phyloP scores from a whole-genome alignment of 371 early-diverging fungal species.

The Thermomucor indicae-seudaticae region DNA sequence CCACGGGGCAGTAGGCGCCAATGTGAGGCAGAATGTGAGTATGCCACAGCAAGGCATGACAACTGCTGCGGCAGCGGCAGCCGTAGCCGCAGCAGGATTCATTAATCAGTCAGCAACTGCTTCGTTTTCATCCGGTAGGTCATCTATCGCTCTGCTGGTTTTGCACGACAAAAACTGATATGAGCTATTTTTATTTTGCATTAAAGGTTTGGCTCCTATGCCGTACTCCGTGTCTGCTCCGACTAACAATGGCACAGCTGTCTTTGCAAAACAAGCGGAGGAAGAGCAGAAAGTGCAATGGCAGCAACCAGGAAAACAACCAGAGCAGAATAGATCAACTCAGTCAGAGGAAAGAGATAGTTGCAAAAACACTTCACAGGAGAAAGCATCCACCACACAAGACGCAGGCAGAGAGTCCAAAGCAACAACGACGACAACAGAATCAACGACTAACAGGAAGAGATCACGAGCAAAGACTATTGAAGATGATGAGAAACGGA shows the following conservation, averaged over 20 bases:
- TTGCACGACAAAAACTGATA: too few relatives aligned
- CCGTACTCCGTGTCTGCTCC: too few relatives aligned
- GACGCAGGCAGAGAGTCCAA: neutral
- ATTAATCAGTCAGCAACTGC: neutral
- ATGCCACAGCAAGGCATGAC: neutral
- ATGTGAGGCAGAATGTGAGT: too few relatives aligned
- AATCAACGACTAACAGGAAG: slow-evolving; percentile 16
- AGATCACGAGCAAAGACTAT: slow-evolving; percentile 23
- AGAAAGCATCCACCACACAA: neutral
- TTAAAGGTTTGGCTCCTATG: too few relatives aligned
- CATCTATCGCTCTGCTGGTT: too few relatives aligned
- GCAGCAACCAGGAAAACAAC: too few relatives aligned
- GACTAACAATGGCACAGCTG: too few relatives aligned
- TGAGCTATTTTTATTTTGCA: too few relatives aligned
- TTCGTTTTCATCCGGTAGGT: too few relatives aligned
- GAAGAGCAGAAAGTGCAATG: too few relatives aligned
- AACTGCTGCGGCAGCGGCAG: slow-evolving; percentile 3
- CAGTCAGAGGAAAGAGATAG: neutral
- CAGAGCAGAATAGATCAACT: too few relatives aligned
- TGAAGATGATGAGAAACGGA: slow-evolving; percentile 64
- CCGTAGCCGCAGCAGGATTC: neutral
- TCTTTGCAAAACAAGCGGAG: too few relatives aligned
- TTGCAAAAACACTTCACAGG: neutral
- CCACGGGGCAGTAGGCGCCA: slow-evolving; percentile 2
- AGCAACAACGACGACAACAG: slow-evolving; percentile 5